Evolutionary conservation across 768 basidiomycete species (phyloP), one percentile per base, ranked within the genome.

Genomic region (Agaricus blazei): DNA sequence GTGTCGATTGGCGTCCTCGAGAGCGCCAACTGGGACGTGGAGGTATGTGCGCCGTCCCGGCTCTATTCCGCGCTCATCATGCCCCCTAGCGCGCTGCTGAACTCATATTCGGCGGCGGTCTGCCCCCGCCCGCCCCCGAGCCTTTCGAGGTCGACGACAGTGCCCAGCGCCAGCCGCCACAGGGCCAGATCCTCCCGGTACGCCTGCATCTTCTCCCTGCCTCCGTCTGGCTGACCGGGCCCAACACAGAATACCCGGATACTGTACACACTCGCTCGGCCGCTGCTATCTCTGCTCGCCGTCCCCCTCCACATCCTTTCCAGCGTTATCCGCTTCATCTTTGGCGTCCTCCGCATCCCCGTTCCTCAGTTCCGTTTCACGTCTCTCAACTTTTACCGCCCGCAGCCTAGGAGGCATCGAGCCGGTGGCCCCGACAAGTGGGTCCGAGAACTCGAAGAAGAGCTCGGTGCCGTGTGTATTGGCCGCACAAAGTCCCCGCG

Each of bases 401-500:
- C 74, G 44, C 68, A 73, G 48, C 68, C 69, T 44, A 52, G 68
- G 29, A 52, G 68, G 29, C 63, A 67, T 55, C 70, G 81, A n/a
- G 75, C 34, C 8, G 34, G 80, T 14, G 85, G 82, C 0, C 77
- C 82, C 0, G 90, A 90, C 59, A 76, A 85, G 27, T 93, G 90
- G 87, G 75, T 95, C 15, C 78, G 84, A 23, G 81, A 85, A 29
- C 76, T 94, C 4, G 91, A 95, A 66, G 90, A 93, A 57, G 88
- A 91, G 65, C 92, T 90, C 0, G 90, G 91, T 4, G 90, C 89
- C 0, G 70, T 84, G 14, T 82, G 75, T 53, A 72, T 86, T 43
- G 78, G 78, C 47, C 73, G 75, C 23, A 62, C 68, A n/a, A 69
- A 64, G 24, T 67, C 57, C 23, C 42, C 70, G 9, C 58, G 65